phyloP scores from a whole-genome alignment of 164 flowering plant species.

The Nymphaea colorata region DNA sequence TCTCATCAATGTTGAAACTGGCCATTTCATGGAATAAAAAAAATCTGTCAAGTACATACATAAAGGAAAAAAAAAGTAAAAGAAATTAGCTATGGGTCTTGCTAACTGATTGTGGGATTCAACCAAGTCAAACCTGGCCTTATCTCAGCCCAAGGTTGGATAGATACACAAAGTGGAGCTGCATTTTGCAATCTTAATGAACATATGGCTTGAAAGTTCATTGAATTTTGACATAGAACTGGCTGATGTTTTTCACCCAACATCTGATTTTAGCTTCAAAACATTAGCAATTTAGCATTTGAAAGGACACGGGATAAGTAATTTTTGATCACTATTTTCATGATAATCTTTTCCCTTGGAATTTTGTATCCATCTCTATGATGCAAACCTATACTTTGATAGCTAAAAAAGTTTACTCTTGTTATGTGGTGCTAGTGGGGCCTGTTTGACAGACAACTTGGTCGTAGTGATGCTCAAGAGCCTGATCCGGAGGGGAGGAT shows the following conservation, averaged over 20 bases:
- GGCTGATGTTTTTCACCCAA: background rate
- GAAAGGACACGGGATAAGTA: no score
- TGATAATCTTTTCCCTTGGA: no score
- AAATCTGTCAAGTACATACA: background rate
- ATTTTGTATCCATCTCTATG: no score
- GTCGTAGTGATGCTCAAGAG: slow-evolving; percentile 64
- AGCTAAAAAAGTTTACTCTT: background rate
- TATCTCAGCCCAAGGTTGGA: background rate
- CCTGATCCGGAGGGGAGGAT: slow-evolving; percentile 94
- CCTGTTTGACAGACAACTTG: slow-evolving; percentile 68
- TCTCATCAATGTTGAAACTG: background rate
- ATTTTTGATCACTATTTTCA: no score
- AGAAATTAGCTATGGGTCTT: background rate
- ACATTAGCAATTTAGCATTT: no score
- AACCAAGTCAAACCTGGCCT: background rate
- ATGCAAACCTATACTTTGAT: no score
- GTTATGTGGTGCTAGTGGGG: slow-evolving; percentile 52
- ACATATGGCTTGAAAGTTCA: background rate
- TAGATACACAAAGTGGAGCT: background rate
- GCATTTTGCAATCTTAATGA: background rate
- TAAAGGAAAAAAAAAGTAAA: no score
- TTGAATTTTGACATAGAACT: background rate
- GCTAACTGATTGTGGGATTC: background rate
- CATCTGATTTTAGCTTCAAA: no score
- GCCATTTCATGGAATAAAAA: background rate